These are phyloP conservation scores for Radiomyces spectabilis DNA, from an alignment of 192 early-diverging fungal species.

Conservation along the genomic window DNA sequence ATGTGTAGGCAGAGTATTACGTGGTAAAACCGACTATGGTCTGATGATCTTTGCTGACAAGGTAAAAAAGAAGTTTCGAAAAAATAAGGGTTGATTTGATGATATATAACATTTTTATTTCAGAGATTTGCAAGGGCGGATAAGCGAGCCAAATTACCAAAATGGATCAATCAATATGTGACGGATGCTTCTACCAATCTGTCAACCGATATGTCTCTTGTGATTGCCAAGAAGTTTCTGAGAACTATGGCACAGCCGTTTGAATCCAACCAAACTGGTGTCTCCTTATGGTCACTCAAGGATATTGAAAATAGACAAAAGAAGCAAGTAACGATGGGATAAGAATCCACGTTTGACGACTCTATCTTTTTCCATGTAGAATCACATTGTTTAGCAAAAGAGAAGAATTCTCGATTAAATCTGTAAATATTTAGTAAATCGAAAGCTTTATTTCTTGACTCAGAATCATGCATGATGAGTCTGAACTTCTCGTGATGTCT, in stretches of 20 bases:
- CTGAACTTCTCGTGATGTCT: too few species aligned
- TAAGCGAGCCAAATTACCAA: conserved; percentile 92
- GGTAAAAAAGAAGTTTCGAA: conserved; percentile 36
- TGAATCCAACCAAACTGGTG: conserved; percentile 74
- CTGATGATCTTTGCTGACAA: conserved; percentile 99
- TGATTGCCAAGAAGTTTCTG: conserved; percentile 87
- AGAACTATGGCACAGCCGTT: conserved; percentile 95
- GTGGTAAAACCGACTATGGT: conserved; percentile 98
- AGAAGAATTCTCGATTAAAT: too few species aligned
- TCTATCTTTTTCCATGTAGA: too few species aligned
- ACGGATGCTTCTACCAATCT: conserved; percentile 84
- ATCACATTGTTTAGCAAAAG: too few species aligned
- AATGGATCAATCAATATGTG: conserved; percentile 91
- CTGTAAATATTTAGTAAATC: too few species aligned
- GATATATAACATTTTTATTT: neutral
- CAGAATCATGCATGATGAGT: too few species aligned
- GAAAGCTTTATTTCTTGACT: too few species aligned
- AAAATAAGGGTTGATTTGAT: neutral
- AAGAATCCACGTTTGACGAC: too few species aligned
- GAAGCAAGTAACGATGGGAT: conserved; percentile 3
- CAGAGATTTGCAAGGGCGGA: conserved; percentile 88
- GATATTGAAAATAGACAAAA: conserved; percentile 50
- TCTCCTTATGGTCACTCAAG: conserved; percentile 80
- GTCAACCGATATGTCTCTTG: conserved; percentile 96
- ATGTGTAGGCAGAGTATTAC: conserved; percentile 94